Percentiles rank a stretch among this genome's conserved stretches.
These are phyloP conservation scores for Lunularia cruciata DNA, from an alignment of 225 moss, liverwort and hornwort species.

Conservation along the genomic window DNA sequence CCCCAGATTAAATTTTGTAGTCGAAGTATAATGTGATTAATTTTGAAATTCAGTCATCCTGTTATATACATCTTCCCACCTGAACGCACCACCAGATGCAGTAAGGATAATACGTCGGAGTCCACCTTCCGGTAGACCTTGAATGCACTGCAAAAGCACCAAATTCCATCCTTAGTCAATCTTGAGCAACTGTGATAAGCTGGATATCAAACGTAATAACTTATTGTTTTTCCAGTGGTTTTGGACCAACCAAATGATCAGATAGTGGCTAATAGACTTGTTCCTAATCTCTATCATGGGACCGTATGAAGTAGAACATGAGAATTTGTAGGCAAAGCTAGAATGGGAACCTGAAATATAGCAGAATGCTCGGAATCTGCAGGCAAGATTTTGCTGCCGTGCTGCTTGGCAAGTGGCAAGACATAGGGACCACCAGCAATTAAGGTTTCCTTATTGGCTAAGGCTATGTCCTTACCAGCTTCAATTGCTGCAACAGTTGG, in stretches of 20 bases:
- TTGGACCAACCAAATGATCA: too few relatives aligned
- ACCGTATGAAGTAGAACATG: too few relatives aligned
- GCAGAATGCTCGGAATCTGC: slow-evolving; percentile 98
- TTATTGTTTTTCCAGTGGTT: too few relatives aligned
- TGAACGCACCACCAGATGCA: slow-evolving; percentile 96
- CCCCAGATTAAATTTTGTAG: too few relatives aligned
- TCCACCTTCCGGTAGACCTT: slow-evolving; percentile 91
- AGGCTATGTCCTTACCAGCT: slow-evolving; percentile 92
- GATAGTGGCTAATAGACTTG: too few relatives aligned
- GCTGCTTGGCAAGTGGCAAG: slow-evolving; percentile 77
- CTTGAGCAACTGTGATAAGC: too few relatives aligned
- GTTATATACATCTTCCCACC: too few relatives aligned
- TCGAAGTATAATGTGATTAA: too few relatives aligned
- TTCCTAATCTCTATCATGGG: not conserved
- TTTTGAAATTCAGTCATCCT: too few relatives aligned
- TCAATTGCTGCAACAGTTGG: slow-evolving; percentile 93
- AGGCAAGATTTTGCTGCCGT: slow-evolving; percentile 80
- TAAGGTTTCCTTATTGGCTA: slow-evolving; percentile 95
- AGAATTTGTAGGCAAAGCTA: not conserved
- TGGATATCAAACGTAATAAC: too few relatives aligned
- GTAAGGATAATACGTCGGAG: slow-evolving; percentile 86
- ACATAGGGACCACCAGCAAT: slow-evolving; percentile 97
- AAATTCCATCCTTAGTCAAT: too few relatives aligned
- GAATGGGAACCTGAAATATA: slow-evolving; percentile 70
- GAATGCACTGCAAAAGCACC: slow-evolving; percentile 85